Conservation (phyloP, 768 basidiomycete species). For the Dacryopinax primogenitus region DNA sequence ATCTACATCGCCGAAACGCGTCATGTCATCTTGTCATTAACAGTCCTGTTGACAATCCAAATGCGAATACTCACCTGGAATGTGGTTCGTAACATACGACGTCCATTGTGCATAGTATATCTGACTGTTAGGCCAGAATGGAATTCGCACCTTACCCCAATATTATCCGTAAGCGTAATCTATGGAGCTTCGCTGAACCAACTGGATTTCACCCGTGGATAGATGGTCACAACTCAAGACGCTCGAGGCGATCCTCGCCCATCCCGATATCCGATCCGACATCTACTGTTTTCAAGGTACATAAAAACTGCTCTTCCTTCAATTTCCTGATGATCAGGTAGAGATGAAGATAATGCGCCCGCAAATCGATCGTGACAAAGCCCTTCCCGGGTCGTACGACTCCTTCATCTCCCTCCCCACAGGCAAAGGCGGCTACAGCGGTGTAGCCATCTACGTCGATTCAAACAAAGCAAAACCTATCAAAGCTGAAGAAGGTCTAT, state of each 20-base stretch:
- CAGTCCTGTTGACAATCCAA: neutral
- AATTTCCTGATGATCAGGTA: slow-evolving; percentile 3
- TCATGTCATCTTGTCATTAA: neutral
- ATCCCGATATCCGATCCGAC: slow-evolving; percentile 28
- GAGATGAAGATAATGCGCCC: slow-evolving; percentile 33
- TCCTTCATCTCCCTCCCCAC: slow-evolving; percentile 31
- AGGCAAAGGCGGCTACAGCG: slow-evolving; percentile 30
- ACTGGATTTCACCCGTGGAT: slow-evolving; percentile 20
- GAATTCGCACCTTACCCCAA: slow-evolving; percentile 29
- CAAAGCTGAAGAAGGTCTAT: slow-evolving; percentile 34
- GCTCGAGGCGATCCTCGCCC: slow-evolving; percentile 29
- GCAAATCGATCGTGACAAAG: slow-evolving; percentile 27
- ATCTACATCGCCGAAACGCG: neutral
- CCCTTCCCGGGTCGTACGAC: slow-evolving; percentile 29
- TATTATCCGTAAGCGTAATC: slow-evolving; percentile 35
- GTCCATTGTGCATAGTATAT: neutral
- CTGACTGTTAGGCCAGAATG: slow-evolving; percentile 11
- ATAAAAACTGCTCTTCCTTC: slow-evolving; percentile 4
- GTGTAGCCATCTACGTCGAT: slow-evolving; percentile 32
- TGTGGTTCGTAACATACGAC: slow-evolving; percentile 24
- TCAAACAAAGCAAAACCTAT: slow-evolving; percentile 26
- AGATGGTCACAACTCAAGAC: slow-evolving; percentile 27
- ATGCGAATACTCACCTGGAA: slow-evolving; percentile 36
- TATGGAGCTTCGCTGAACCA: too few species aligned
- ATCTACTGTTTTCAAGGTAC: slow-evolving; percentile 35